Evolutionary conservation across 106 monocot species (phyloP), one percentile per base, ranked within the genome.

Genomic region (Alisma plantagoaquatica): DNA sequence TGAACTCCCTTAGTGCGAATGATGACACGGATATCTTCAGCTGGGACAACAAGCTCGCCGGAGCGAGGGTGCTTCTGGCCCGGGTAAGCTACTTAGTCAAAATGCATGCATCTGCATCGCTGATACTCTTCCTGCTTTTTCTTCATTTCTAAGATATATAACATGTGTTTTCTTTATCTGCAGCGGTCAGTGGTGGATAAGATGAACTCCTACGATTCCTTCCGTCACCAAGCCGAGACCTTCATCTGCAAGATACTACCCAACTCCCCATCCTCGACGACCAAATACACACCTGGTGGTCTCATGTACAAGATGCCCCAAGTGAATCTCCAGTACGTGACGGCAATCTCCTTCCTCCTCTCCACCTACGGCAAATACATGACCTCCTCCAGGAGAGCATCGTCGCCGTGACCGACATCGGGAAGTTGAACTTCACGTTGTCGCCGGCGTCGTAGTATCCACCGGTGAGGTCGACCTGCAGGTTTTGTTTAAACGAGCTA

Each of bases 321-420:
- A 2, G 43, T 31, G 57, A 88, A 88, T 53, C 51, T 88, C 41
- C 87, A 88, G 53, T 88, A 83, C 17, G 87, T 79, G 43, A 83
- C 87, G 12, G 65, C 87, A 22, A 67, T 82, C 41, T 43, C 62
- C 3, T 88, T 83, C 59, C 29, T 88, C 27, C 53, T 82, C 3
- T 60, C 65, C 3, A 64, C 78, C n/a, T 79, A 79, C 43, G 61
- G 72, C n/a, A 88, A 88, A 52, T 83, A 70, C 66, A 72, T 79
- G 46, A 61, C 45, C 18, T 15, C 56, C 31, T 53, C 62, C 2
- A 54, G 31, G 4, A 49, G n/a, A n/a, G n/a, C n/a, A n/a, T n/a
- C n/a, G n/a, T n/a, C n/a, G n/a, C n/a, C n/a, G n/a, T n/a, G n/a
- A n/a, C n/a, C n/a, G n/a, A n/a, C n/a, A n/a, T n/a, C n/a, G n/a